A percentile compares a stretch with the other conserved stretches of the same genome.
Evolutionary conservation across 768 basidiomycete species (phyloP).

Genomic region (Mycena kentingensis): DNA sequence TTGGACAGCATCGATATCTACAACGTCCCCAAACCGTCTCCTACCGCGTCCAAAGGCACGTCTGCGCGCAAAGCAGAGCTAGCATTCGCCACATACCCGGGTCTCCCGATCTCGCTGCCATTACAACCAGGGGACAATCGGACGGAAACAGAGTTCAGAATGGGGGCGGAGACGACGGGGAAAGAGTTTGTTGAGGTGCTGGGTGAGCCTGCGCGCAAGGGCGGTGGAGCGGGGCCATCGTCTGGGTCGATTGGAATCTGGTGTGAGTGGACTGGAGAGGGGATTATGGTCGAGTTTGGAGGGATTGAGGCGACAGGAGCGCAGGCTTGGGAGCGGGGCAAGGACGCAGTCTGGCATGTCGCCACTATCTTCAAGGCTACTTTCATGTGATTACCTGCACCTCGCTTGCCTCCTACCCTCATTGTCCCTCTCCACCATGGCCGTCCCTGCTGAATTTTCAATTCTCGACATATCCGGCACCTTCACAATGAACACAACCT

Average conservation of each 20-base stretch:
- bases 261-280: slow-evolving; percentile 87
- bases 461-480: slow-evolving; percentile 63
- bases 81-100: slow-evolving; percentile 59
- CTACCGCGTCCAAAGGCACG: slow-evolving; percentile 35
- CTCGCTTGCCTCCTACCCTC: not conserved
- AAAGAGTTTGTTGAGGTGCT: slow-evolving; percentile 73
- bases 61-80: slow-evolving; percentile 48
- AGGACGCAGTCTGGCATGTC: slow-evolving; percentile 78
- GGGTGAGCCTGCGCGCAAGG: slow-evolving; percentile 90
- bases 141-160: slow-evolving; percentile 43
- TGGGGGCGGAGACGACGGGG: slow-evolving; percentile 60
- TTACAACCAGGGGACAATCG: slow-evolving; percentile 37
- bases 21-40: slow-evolving; percentile 49
- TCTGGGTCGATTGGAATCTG: slow-evolving; percentile 87
- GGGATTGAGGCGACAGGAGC: slow-evolving; percentile 76
- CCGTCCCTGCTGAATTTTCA: slow-evolving; percentile 60
- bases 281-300: slow-evolving; percentile 85
- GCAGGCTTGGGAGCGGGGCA: slow-evolving; percentile 86
- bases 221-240: slow-evolving; percentile 84
- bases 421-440: slow-evolving; percentile 45
- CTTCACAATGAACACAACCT: slow-evolving; percentile 65
- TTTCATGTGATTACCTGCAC: not conserved
- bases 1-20: slow-evolving; percentile 84
- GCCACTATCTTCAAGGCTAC: slow-evolving; percentile 55
- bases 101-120: slow-evolving; percentile 51